Base-by-base conservation (phyloP, 1,284 basidiomycete species). In the Heterobasidion parviporum region DNA sequence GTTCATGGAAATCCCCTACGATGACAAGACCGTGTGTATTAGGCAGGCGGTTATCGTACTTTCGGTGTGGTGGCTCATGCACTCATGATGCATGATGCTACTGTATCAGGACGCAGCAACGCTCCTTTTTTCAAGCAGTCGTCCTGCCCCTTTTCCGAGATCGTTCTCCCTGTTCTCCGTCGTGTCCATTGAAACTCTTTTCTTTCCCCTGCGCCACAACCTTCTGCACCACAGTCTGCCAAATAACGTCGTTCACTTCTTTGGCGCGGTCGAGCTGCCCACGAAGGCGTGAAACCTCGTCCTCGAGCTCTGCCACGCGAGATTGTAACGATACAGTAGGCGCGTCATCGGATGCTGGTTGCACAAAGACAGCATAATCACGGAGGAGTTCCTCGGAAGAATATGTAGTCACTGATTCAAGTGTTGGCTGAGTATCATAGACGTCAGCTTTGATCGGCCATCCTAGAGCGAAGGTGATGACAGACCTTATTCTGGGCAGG, bases 181-280 rank as follows among this genome's bases (percentile, higher is more conserved):
- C 48, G 49, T 59, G 46, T 60, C 57, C 50, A 48, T 26, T 26
- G 6, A 4, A 53, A 10, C 55, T 55, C 45, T 57, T 55, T 12
- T 56, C 58, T 56, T 71, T 71, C 20, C 68, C 70, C 54, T 75
- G 70, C 32, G 68, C 67, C 5, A 86, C 69, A n/a, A 82, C 68
- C 55, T 71, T 77, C 59, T 84, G 80, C 34, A 90, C 85, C 3
- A 94, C 81, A 1, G 79, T 81, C 61, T 89, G 87, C 93, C 93
- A 95, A 87, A 95, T 94, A 53, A 81, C 78, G 64, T 94, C 91
- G 62, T 95, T 96, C 56, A 94, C 78, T 36, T 84, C 81, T 64
- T 91, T 90, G 4, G 93, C 93, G 66, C 83, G 86, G 32, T 81
- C 82, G 1, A 96, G 72, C 60, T 92, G 85, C 50, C 81, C 78